Evolutionary conservation across 345 rosid species (phyloP), one percentile per base, ranked within the genome.

Genomic region (Laguncularia racemosa): DNA sequence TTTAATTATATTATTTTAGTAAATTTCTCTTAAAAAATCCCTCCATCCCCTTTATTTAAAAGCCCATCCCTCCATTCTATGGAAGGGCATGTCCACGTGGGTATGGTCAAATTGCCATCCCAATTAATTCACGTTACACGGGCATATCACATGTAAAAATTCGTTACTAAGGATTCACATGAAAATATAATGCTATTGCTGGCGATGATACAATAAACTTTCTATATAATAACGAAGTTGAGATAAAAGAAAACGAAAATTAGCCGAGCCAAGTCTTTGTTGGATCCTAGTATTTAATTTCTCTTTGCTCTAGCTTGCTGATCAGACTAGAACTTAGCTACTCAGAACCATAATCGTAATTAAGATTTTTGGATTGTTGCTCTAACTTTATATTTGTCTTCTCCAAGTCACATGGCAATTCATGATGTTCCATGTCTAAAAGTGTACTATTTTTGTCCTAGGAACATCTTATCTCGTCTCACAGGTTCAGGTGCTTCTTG

Each of bases 311-410:
- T 44, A 13, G 48, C 12, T 45, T 13, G 13, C 23, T 45, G 7
- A 26, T 44, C 56, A n/a, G 6, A 20, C 57, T 18, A 38, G 46
- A 16, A 55, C 46, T 46, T 55, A 11, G 58, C 58, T 23, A 53
- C 56, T 9, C 16, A 26, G 16, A 16, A 13, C 56, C 56, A 15
- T 55, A 21, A 55, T 11, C 12, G 58, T 17, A 55, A 12, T 33
- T 33, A 55, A 55, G 58, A 55, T 13, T 16, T 40, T 38, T 55
- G 17, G 58, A 46, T 46, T 38, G 38, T 55, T 55, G 46, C 58
- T 55, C 46, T 38, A 38, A 55, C 46, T 17, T 40, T 33, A 20
- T 55, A 16, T 54, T 54, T 40, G 58, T 55, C 61, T 60, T 56
- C 44, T 18, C 56, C 49, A 69, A 66, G 46, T 58, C 21, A 44